Base-by-base conservation (phyloP, 768 basidiomycete genomes). In the Nidularia pulvinata region DNA sequence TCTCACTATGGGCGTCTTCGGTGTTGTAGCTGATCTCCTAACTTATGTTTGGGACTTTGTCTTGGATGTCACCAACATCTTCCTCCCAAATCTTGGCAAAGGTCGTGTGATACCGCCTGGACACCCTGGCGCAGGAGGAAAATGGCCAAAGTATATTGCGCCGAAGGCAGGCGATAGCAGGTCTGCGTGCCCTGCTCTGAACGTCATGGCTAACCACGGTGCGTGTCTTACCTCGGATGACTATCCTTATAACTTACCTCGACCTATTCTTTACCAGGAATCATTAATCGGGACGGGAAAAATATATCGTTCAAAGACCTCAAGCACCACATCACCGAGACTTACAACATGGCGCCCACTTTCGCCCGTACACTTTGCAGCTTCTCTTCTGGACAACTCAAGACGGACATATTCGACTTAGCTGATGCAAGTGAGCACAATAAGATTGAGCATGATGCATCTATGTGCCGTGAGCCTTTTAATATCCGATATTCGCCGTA, bases 201-300 rank as follows among this genome's bases (percentile, higher is more conserved):
- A 93, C 58, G 86, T 88, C 0, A 73, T 93, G 81, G 89, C 91
- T 6, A 93, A 93, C 64, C 91, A 93, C 55, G 91, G 90, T 91
- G 34, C 36, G 70, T 55, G 7, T 7, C 6, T 72, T 74, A 36
- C 71, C 71, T 76, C 5, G 13, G 11, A 19, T 45, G 14, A 10
- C 25, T 11, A 14, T 25, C 33, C 19, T 36, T 45, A 3, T 37
- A 44, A 47, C n/a, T n/a, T n/a, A n/a, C n/a, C n/a, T n/a, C n/a
- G n/a, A 48, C 7, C 14, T 7, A 5, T 25, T 9, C 33, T 32
- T 6, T 44, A 39, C 59, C 14, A 73, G 91, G 91, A 16, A 83
- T 83, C 39, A 68, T 83, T 5, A 78, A 91, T 0, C 87, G 72
- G 42, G 80, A 83, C 55, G 91, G 91, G 13, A 77, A 80, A 42